Percentiles rank a stretch among this genome's conserved stretches.
phyloP scores from a whole-genome alignment of 352 stramenopile genomes.

The Pythium brachiatum region DNA sequence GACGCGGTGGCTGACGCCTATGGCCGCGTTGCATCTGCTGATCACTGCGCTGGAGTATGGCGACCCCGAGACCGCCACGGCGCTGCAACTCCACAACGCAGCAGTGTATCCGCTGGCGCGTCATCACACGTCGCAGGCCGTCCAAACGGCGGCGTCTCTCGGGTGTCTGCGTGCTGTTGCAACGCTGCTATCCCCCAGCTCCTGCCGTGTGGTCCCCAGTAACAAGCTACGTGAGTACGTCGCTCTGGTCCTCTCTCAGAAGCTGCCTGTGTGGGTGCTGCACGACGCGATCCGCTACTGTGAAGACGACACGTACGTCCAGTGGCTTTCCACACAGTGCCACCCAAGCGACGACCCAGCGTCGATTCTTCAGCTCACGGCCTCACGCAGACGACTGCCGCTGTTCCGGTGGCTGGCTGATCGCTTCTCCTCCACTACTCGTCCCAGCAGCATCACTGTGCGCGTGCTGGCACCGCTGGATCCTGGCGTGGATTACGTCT shows the following conservation, averaged over 20 bases:
- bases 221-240: not conserved
- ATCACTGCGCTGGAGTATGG: not conserved
- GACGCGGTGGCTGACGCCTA: not conserved
- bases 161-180: conserved; percentile 5
- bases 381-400: not conserved
- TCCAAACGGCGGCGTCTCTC: not conserved
- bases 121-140: not conserved
- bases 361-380: not conserved
- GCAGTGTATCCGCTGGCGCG: conserved; percentile 8
- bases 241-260: not conserved
- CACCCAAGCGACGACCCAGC: not conserved
- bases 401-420: conserved; percentile 6
- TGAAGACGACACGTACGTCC: not conserved
- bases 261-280: conserved; percentile 4
- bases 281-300: not conserved
- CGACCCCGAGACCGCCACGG: not conserved
- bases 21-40: not conserved
- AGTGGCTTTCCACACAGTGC: not conserved
- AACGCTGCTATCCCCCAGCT: not conserved
- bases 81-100: not conserved
- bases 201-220: not conserved
- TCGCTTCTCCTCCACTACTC: not conserved
- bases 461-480: not conserved
- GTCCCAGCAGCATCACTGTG: not conserved
- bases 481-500: not conserved